Evolutionary conservation across 306 rosid genomes (phyloP).

Genomic region (Cyamopsis tetragonoloba): DNA sequence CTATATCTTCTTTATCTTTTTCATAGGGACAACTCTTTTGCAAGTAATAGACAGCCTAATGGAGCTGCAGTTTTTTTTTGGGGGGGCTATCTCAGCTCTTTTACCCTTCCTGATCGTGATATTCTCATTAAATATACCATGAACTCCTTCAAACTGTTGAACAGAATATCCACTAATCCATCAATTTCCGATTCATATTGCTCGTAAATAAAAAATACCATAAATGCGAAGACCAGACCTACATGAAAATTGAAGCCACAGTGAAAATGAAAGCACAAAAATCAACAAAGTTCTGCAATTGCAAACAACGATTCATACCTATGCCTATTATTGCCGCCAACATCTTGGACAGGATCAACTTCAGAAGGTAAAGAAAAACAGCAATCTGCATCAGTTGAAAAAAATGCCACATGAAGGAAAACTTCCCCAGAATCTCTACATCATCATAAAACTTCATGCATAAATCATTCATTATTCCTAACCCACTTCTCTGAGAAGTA

Average conservation of each 20-base stretch:
- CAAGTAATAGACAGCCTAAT: slow-evolving; percentile 5
- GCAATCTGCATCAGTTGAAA: slow-evolving; percentile 44
- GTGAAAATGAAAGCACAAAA: slow-evolving; percentile 14
- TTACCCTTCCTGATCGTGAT: slow-evolving; percentile 29
- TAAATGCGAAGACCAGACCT: slow-evolving; percentile 67
- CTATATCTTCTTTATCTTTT: background rate
- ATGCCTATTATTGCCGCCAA: slow-evolving; percentile 43
- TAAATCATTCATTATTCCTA: slow-evolving; percentile 14
- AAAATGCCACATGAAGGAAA: slow-evolving; percentile 2
- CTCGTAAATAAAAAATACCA: slow-evolving; percentile 72
- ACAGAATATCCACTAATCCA: slow-evolving; percentile 35
- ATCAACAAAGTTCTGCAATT: background rate
- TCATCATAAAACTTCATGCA: slow-evolving; percentile 10
- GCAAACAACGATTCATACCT: slow-evolving; percentile 46
- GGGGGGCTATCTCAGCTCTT: slow-evolving; percentile 36
- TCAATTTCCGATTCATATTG: slow-evolving; percentile 75
- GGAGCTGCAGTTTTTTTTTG: background rate
- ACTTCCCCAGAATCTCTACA: background rate
- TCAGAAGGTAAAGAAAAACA: slow-evolving; percentile 50
- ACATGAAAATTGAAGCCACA: slow-evolving; percentile 30
- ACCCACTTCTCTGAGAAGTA: slow-evolving; percentile 9
- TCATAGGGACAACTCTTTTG: background rate
- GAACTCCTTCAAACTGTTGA: slow-evolving; percentile 26
- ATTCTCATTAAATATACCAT: slow-evolving; percentile 30
- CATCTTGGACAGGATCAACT: slow-evolving; percentile 39